Conservation (phyloP, 2,329 filamentous ascomycete species). For the Fusarium veterinarium region DNA sequence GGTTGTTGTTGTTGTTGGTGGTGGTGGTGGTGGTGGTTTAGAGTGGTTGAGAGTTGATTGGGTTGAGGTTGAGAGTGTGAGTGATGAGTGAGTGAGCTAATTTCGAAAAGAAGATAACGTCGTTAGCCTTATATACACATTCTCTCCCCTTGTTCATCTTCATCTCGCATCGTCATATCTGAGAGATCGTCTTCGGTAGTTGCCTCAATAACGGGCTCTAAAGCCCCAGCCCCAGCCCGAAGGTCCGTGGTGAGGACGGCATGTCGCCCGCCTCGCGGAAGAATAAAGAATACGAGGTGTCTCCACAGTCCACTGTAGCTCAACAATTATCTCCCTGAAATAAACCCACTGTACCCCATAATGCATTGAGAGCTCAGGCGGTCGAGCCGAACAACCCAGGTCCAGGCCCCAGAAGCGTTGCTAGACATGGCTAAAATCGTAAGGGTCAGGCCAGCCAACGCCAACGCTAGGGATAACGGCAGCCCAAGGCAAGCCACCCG, state of each 20-base stretch:
- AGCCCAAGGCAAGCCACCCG: not conserved
- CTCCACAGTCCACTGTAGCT: not conserved
- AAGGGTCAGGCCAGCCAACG: not conserved
- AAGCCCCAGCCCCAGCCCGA: not conserved
- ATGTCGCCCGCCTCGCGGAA: not conserved
- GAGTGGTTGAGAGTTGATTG: not conserved
- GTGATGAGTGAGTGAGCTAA: slow-evolving; percentile 9
- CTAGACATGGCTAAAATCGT: slow-evolving; percentile 6
- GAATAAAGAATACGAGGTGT: slow-evolving; percentile 23
- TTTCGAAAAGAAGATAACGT: not conserved
- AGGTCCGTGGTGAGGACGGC: not conserved
- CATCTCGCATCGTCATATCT: slow-evolving; percentile 11
- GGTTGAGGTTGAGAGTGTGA: not conserved
- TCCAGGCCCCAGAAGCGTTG: not conserved
- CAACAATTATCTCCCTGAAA: not conserved
- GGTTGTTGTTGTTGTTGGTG: not conserved
- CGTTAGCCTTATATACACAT: slow-evolving; percentile 30
- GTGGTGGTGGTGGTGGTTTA: not conserved
- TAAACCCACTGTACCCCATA: not conserved
- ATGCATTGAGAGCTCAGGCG: not conserved
- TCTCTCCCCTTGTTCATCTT: not conserved
- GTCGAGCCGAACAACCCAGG: not conserved
- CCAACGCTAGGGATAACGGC: slow-evolving; percentile 5
- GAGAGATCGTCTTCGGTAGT: slow-evolving; percentile 1
- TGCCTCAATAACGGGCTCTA: not conserved